These are phyloP conservation scores for Podila horticola DNA, from an alignment of 192 early-diverging fungal genomes.

Conservation along the genomic window DNA sequence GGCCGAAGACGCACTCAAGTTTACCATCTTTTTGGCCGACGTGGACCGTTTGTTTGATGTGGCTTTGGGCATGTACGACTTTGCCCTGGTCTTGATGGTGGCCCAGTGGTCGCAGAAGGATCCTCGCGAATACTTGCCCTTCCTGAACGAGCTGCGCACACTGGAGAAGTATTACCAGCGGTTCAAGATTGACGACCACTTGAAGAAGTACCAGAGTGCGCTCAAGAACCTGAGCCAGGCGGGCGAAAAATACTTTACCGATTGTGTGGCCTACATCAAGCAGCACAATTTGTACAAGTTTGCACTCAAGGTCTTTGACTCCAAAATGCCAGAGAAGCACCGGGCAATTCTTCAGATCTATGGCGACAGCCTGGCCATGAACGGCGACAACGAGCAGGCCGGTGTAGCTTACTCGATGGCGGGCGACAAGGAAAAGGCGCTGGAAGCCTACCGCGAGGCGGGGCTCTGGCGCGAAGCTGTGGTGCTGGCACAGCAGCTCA, in stretches of 20 bases:
- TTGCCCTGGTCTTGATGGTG: constrained; percentile 91
- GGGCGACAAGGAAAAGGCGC: constrained; percentile 63
- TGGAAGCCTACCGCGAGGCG: constrained; percentile 66
- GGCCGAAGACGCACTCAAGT: constrained; percentile 89
- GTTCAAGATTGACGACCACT: constrained; percentile 89
- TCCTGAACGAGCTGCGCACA: constrained; percentile 82
- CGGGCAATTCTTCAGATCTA: constrained; percentile 61
- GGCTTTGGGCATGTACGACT: constrained; percentile 94
- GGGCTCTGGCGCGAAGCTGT: constrained; percentile 76
- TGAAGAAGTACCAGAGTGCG: constrained; percentile 75
- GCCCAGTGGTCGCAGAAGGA: constrained; percentile 98
- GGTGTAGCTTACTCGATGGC: constrained; percentile 70
- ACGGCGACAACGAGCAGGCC: constrained; percentile 71
- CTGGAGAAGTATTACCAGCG: constrained; percentile 84
- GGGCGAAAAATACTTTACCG: constrained; percentile 63
- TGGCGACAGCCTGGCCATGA: constrained; percentile 69
- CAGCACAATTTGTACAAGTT: constrained; percentile 71
- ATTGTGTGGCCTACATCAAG: constrained; percentile 70
- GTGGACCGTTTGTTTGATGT: constrained; percentile 90
- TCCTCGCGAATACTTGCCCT: constrained; percentile 94
- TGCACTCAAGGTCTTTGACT: constrained; percentile 67
- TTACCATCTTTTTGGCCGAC: constrained; percentile 92
- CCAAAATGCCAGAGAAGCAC: constrained; percentile 49
- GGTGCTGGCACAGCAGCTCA: constrained; percentile 67
- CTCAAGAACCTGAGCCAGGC: constrained; percentile 73